These are phyloP conservation scores for Talaromyces sp. DNA, from an alignment of 2,329 filamentous ascomycete species.

Conservation along the genomic window DNA sequence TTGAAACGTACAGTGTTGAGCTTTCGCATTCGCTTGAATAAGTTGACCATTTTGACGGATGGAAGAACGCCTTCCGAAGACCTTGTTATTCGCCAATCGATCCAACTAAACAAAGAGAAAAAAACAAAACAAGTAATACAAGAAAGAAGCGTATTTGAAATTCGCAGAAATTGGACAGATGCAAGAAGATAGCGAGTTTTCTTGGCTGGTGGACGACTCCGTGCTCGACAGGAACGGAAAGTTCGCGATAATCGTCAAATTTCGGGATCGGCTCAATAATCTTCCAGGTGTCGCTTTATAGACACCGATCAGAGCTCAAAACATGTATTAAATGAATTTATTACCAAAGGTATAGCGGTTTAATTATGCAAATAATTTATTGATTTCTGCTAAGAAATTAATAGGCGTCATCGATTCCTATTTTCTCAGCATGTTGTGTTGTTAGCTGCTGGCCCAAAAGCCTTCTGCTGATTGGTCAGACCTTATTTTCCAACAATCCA, in stretches of 20 bases:
- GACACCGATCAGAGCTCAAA: too few species aligned
- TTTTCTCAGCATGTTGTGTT: too few species aligned
- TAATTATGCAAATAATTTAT: too few species aligned
- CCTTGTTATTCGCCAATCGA: neutral
- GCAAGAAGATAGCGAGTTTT: neutral
- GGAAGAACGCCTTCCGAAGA: slow-evolving; percentile 15
- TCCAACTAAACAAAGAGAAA: neutral
- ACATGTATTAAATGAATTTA: too few species aligned
- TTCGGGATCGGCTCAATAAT: too few species aligned
- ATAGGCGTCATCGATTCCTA: too few species aligned
- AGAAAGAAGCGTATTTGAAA: neutral
- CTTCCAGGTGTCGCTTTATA: too few species aligned
- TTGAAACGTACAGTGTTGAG: slow-evolving; percentile 56
- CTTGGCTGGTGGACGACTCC: neutral
- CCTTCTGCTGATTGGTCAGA: too few species aligned
- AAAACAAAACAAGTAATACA: neutral
- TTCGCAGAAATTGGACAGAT: neutral
- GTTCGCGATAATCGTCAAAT: slow-evolving; percentile 1
- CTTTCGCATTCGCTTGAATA: slow-evolving; percentile 63
- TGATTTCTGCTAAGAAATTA: too few species aligned
- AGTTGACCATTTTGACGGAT: slow-evolving; percentile 38
- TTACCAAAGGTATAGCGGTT: too few species aligned
- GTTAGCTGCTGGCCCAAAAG: too few species aligned
- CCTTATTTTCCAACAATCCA: too few species aligned
- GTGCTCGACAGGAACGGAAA: neutral